These are phyloP conservation scores for Moricandia arvensis DNA, from an alignment of 345 rosid genomes.

Conservation along the genomic window DNA sequence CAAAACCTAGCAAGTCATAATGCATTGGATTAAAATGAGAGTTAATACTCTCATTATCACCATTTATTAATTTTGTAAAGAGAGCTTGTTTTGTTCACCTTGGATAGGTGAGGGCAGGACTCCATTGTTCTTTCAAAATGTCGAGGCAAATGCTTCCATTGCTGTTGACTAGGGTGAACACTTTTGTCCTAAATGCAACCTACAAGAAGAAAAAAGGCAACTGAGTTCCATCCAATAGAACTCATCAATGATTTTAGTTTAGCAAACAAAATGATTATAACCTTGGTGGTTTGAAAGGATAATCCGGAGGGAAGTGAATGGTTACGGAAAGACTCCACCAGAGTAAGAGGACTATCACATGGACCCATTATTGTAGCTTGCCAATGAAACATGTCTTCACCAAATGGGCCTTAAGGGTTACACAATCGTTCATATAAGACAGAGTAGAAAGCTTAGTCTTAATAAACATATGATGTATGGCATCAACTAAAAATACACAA, in stretches of 20 bases:
- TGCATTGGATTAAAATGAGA: background rate
- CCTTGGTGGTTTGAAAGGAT: slow-evolving; percentile 70
- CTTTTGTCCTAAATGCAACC: slow-evolving; percentile 49
- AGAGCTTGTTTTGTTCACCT: slow-evolving; percentile 30
- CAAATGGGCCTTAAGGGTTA: slow-evolving; percentile 49
- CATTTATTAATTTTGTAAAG: too few relatives aligned
- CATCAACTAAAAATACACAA: background rate
- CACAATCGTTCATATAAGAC: slow-evolving; percentile 10
- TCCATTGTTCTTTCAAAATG: slow-evolving; percentile 64
- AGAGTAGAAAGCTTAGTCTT: slow-evolving; percentile 18
- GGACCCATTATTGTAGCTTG: slow-evolving; percentile 76
- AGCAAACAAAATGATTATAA: background rate
- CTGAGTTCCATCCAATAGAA: background rate
- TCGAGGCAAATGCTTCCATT: slow-evolving; percentile 65
- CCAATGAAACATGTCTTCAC: slow-evolving; percentile 66
- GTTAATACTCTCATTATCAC: background rate
- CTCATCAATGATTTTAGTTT: too few relatives aligned
- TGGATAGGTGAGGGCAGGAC: slow-evolving; percentile 63
- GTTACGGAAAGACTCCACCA: slow-evolving; percentile 60
- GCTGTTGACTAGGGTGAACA: slow-evolving; percentile 66
- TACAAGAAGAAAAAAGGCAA: slow-evolving; percentile 8
- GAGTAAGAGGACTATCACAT: slow-evolving; percentile 57
- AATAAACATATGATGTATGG: background rate
- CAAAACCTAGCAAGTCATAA: slow-evolving; percentile 47
- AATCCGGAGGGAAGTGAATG: slow-evolving; percentile 66